A percentile compares a stretch with the other conserved stretches of the same genome.
phyloP scores from a whole-genome alignment of 1,139 yeast genomes.

The Meyerozyma elateridarum region DNA sequence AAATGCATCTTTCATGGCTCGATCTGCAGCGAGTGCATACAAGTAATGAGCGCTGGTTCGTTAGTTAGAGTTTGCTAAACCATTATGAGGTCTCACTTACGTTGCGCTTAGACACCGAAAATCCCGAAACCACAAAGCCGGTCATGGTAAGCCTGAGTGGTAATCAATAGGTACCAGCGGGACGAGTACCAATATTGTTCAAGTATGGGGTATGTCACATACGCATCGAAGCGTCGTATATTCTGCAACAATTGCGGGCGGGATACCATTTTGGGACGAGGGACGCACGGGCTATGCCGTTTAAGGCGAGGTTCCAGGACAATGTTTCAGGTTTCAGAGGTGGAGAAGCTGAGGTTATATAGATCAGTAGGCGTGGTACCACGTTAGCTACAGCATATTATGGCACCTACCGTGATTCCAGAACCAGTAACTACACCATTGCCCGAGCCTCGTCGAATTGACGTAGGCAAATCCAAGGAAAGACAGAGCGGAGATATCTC shows the following conservation, averaged over 20 bases:
- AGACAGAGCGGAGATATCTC: slow-evolving; percentile 20
- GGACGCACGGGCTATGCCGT: too few species aligned
- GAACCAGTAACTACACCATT: neutral
- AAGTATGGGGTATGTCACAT: too few species aligned
- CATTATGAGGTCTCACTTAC: slow-evolving; percentile 4
- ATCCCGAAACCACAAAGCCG: slow-evolving; percentile 5
- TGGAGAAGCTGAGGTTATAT: too few species aligned
- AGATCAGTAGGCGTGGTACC: too few species aligned
- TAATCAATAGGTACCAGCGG: too few species aligned
- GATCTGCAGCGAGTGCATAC: slow-evolving; percentile 18
- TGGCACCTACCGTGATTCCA: neutral
- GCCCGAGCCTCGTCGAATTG: slow-evolving; percentile 5
- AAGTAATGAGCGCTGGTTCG: slow-evolving; percentile 10
- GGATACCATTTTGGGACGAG: slow-evolving; percentile 8
- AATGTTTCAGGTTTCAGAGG: too few species aligned
- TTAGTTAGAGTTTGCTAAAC: slow-evolving; percentile 3
- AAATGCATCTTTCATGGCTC: slow-evolving; percentile 15
- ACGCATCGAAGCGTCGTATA: too few species aligned
- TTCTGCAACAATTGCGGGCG: slow-evolving; percentile 5
- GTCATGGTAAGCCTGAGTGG: too few species aligned
- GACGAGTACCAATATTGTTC: too few species aligned
- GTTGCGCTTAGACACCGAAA: slow-evolving; percentile 6
- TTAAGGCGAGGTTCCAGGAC: neutral
- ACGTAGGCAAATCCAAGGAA: slow-evolving; percentile 12
- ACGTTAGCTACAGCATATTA: neutral